phyloP scores from a whole-genome alignment of 805 yeast species.

The Candida loeiensis region DNA sequence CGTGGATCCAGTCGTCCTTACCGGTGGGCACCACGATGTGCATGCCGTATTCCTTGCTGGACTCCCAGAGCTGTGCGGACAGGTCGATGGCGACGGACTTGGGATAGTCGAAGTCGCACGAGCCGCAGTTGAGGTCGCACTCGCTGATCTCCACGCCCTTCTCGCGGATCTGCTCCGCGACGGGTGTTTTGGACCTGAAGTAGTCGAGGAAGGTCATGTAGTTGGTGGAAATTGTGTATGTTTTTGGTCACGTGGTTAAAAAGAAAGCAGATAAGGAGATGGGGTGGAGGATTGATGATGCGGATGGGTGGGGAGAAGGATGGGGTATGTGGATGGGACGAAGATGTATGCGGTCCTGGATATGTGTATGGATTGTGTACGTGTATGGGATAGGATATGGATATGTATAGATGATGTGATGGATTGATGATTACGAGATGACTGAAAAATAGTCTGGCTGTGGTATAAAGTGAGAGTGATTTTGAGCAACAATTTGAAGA shows the following conservation, averaged over 20 bases:
- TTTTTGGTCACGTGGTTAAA: background rate
- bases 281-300: background rate
- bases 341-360: no score
- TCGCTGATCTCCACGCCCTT: constrained; percentile 36
- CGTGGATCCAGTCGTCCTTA: constrained; percentile 77
- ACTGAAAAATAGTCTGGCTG: no score
- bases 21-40: constrained; percentile 85
- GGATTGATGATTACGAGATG: no score
- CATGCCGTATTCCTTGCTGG: constrained; percentile 64
- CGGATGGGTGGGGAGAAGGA: no score
- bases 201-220: constrained; percentile 5
- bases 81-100: constrained; percentile 42
- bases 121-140: constrained; percentile 51
- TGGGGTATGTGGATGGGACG: no score
- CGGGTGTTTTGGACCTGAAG: constrained; percentile 1
- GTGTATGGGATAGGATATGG: no score
- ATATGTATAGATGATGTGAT: no score
- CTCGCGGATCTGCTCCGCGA: constrained; percentile 5
- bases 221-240: background rate
- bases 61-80: constrained; percentile 54
- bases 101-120: constrained; percentile 56
- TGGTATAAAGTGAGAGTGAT: no score
- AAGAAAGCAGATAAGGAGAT: background rate
- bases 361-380: no score
- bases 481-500: no score